Base-by-base conservation (phyloP, 441 rosid genomes). In the Eugenia klotzschiana region DNA sequence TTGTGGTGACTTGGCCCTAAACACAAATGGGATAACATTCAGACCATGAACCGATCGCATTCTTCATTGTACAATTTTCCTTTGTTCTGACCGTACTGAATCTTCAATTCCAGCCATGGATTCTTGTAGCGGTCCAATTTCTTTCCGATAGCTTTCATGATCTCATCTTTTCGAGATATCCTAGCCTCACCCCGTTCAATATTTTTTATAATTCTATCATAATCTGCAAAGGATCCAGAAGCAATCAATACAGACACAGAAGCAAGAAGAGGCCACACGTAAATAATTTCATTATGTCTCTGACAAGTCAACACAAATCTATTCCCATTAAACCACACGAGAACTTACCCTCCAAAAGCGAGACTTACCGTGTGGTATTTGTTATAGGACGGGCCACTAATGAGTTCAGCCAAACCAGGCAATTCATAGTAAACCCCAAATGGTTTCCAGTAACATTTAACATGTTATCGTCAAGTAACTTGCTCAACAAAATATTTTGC, bases 141-240 rank as follows among this genome's bases (percentile, higher is more conserved):
- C 94, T 95, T 96, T 82, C 99, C 98, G 58, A 97, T 94, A 60
- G 99, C 99, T 90, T 94, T 96, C 99, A 97, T 97, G 84, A 97
- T 97, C 92, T 97, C 99, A 82, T 97, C 99, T 90, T 94, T 96
- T 51, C 98, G 94, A 81, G 96, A 92, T 85, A 96, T 97, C 88
- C 98, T 93, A 69, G 96, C 97, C 89, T 97, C 99, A 58, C 99
- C 99, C 74, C 98, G 90, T 88, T 97, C 99, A 88, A 97, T 97
- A 87, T 96, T 97, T 94, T 97, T 97, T 58, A 97, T 94, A 87
- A 97, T 94, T 90, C 99, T 93, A 86, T 97, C 99, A 84, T 91
- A 97, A 88, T 95, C 99, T 97, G 87, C 80, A 54, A 27, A 55
- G 25, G 79, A 27, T 29, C 56, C 80, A 80, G 22, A 33, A 74